Base-by-base conservation (phyloP, 2,329 filamentous ascomycete species). In the Fusarium citri region DNA sequence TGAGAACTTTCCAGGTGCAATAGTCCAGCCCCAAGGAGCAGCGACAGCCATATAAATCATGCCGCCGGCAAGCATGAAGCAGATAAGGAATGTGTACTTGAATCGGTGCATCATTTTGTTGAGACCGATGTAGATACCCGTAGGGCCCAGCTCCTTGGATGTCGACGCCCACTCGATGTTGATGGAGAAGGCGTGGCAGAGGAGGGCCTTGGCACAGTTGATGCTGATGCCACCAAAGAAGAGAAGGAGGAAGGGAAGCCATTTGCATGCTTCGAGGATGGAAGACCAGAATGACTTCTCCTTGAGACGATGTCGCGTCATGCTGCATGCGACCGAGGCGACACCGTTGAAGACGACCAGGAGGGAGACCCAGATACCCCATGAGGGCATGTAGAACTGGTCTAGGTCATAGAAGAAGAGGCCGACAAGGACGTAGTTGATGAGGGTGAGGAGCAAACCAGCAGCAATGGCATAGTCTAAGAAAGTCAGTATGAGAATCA, bases 361-460 rank as follows among this genome's bases (percentile, higher is more conserved):
- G 5, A 76, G 71, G 5, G 84, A 83, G 69, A 90, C 83, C 79
- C 86, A 90, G 66, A 89, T 87, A 68, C 85, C 87, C 82, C 88
- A 92, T 0, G 86, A 89, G 63, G 90, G 88, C 77, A 89, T 83
- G 76, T 92, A 92, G 80, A 89, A 91, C 68, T 91, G 88, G 74
- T 91, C 89, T 20, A 90, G 82, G 40, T 87, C 82, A 15, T 88
- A 89, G 72, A 90, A 90, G 80, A 86, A 92, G 84, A 90, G 91
- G n/a, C 91, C 91, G 45, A 92, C 84, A n/a, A 91, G 79, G 76
- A 93, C 85, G 77, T 93, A 93, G 79, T 93, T 93, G 60, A 86
- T 79, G 1, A 91, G 74, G 0, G 90, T 92, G 43, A 93, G 82
- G 8, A 89, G 80, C 83, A 91, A 88, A 7, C 89, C 87, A 1